Base-by-base conservation (phyloP, 805 yeast genomes). In the Hanseniaspora mollemarum region DNA sequence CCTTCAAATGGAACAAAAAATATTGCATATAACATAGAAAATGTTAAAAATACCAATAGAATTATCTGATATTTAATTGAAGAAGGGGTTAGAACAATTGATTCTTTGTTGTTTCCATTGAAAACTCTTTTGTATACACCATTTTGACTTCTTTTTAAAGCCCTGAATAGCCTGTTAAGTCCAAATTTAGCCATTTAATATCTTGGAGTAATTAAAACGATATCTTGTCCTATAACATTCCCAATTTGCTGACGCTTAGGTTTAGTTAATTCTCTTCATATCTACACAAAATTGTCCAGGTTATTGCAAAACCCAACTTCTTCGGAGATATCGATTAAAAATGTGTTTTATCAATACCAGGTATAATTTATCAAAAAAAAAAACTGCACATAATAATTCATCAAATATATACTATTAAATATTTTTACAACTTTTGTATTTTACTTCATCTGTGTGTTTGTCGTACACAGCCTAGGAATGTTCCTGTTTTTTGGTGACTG, bases 1-100 rank as follows among this genome's bases (percentile, higher is more conserved):
- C 78, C 79, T 4, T 59, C 58, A 12, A 67, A 62, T 7, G 53
- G 39, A 33, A 53, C 55, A 8, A 51, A 39, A 2, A 56, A 8
- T n/a, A 56, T 53, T 1, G 55, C 22, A 9, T 46, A 42, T 2
- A 55, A 35, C 2, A 57, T 28, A 22, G 57, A n/a, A 5, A 55
- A 8, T n/a, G 56, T 49, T 4, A 56, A 33, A 15, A 60, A 4
- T 15, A 60, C 18, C 9, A 64, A 63, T 1, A 57, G 1, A 2
- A 21, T 21, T 4, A 37, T 19, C 7, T 29, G 6, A 4, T 12
- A 16, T 35, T 35, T 35, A 35, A 16, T 28, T 7, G n/a, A 15
- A 15, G n/a, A 38, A 6, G 42, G 21, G 16, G 24, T 25, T 8
- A 4, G 8, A 4, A 21, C 7, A 38, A 12, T 9, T 36, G 10